Evolutionary conservation across 352 stramenopile genomes (phyloP).

Genomic region (Globisporangium heterothallicum): DNA sequence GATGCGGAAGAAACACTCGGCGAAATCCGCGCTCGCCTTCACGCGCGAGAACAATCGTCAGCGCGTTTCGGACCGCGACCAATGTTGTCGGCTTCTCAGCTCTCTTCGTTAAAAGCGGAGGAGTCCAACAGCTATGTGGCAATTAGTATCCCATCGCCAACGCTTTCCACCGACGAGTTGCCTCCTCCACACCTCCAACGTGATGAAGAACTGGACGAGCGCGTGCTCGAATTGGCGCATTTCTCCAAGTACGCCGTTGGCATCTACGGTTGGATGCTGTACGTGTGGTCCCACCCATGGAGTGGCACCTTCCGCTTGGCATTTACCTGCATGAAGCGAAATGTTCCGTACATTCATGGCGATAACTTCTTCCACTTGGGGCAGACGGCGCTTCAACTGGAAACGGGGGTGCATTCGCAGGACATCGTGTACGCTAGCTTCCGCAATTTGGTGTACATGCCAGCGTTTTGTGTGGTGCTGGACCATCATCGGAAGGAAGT

Average conservation of each 20-base stretch:
- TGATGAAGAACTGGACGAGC: constrained; percentile 40
- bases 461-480: constrained; percentile 77
- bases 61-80: background rate
- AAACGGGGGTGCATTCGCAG: constrained; percentile 48
- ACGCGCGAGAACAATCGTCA: constrained; percentile 6
- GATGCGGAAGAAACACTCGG: constrained; percentile 44
- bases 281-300: constrained; percentile 87
- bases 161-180: background rate
- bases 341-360: constrained; percentile 62
- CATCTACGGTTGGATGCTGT: constrained; percentile 89
- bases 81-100: constrained; percentile 14
- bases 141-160: constrained; percentile 40
- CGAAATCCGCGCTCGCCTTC: constrained; percentile 45
- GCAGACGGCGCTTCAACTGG: constrained; percentile 75
- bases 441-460: constrained; percentile 71
- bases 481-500: constrained; percentile 71
- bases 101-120: constrained; percentile 17
- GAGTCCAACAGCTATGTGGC: constrained; percentile 33
- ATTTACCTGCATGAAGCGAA: constrained; percentile 70
- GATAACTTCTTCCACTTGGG: constrained; percentile 83
- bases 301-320: constrained; percentile 67
- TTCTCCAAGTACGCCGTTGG: constrained; percentile 83
- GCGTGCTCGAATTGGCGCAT: constrained; percentile 66
- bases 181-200: constrained; percentile 23
- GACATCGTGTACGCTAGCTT: constrained; percentile 85